phyloP scores from a whole-genome alignment of 2,329 filamentous ascomycete genomes.

The Sporothrix mexicana region DNA sequence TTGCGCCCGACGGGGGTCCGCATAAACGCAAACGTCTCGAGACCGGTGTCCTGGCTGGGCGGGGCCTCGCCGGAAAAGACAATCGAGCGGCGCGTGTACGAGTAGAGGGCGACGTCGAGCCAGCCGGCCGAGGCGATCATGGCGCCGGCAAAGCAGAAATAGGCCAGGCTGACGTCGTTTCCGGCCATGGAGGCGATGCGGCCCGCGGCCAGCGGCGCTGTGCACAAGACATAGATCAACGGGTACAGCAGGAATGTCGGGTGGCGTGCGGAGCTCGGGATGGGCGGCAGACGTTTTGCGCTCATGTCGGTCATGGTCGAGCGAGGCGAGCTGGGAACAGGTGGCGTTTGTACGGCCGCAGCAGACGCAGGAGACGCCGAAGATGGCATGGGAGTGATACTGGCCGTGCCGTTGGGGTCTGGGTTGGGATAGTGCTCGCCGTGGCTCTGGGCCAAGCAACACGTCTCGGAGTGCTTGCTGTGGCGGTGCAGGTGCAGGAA shows the following conservation, averaged over 20 bases:
- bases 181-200: conserved; percentile 68
- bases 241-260: conserved; percentile 70
- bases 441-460: conserved; percentile 27
- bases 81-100: conserved; percentile 58
- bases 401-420: conserved; percentile 37
- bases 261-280: conserved; percentile 47
- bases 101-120: conserved; percentile 61
- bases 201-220: conserved; percentile 67
- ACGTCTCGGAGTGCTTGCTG: conserved; percentile 31
- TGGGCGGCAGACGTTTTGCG: conserved; percentile 41
- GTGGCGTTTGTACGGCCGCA: conserved; percentile 14
- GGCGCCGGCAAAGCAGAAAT: conserved; percentile 64
- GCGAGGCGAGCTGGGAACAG: conserved; percentile 38
- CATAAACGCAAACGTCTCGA: conserved; percentile 60
- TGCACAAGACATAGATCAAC: conserved; percentile 71
- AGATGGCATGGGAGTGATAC: neutral
- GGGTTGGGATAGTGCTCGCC: conserved; percentile 39
- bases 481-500: conserved; percentile 50
- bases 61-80: conserved; percentile 53
- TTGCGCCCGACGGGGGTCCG: conserved; percentile 47
- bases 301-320: conserved; percentile 39
- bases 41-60: conserved; percentile 53
- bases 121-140: conserved; percentile 64
- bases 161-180: conserved; percentile 55
- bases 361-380: neutral